These are phyloP conservation scores for Pochonia chlamydosporia DNA, from an alignment of 2,329 filamentous ascomycete species.

Conservation along the genomic window DNA sequence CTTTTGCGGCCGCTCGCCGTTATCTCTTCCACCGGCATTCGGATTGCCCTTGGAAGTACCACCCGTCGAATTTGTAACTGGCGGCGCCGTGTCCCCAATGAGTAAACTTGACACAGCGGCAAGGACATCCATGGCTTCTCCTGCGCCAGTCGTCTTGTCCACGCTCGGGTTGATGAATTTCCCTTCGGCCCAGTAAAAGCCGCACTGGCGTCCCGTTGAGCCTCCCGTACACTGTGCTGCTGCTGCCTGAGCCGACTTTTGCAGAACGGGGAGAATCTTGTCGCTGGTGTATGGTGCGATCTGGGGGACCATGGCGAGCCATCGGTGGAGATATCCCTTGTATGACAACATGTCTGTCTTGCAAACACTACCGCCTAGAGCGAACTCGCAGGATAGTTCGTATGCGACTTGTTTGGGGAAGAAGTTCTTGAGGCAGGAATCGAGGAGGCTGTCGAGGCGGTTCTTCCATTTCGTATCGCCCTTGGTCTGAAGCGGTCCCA, in stretches of 20 bases:
- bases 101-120: constrained; percentile 45
- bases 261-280: constrained; percentile 39
- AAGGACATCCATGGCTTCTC: constrained; percentile 51
- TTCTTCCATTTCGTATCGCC: constrained; percentile 41
- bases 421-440: constrained; percentile 37
- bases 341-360: constrained; percentile 53
- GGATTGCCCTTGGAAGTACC: constrained; percentile 36
- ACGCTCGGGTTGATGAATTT: constrained; percentile 18
- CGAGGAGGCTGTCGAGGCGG: constrained; percentile 45
- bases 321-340: constrained; percentile 49
- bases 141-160: constrained; percentile 46
- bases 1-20: constrained; percentile 19
- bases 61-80: constrained; percentile 38
- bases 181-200: constrained; percentile 41
- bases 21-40: constrained; percentile 21
- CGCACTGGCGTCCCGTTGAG: constrained; percentile 37
- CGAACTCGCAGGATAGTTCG: constrained; percentile 51
- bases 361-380: constrained; percentile 32
- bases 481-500: constrained; percentile 15
- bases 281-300: constrained; percentile 42
- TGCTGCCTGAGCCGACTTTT: constrained; percentile 42
- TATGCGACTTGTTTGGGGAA: constrained; percentile 51
- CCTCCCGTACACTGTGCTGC: constrained; percentile 42
- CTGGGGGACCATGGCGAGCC: constrained; percentile 42
- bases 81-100: constrained; percentile 27